Base-by-base conservation (phyloP, 305 asterid species). In the Fraxinus baroniana region DNA sequence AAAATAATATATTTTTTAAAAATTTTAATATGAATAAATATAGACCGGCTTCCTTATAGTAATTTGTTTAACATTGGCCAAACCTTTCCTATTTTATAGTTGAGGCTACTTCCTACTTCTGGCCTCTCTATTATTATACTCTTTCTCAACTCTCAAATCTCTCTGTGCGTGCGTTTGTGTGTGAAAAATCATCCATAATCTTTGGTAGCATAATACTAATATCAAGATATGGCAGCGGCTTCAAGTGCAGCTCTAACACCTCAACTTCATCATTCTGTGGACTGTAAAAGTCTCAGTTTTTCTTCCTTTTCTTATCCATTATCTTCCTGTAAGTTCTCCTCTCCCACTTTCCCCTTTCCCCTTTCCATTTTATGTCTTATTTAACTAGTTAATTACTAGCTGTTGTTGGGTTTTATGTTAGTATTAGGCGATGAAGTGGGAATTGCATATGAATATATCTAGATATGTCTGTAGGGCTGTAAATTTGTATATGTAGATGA, bases 221-320 rank as follows among this genome's bases (percentile, higher is more conserved):
- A 37, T 35, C 17, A 30, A 81, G 85, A 81, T 79, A 90, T 90
- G 91, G 88, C 90, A 70, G 66, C 87, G 73, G 84, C 90, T 73
- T 83, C 89, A 26, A 60, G 74, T 83, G 89, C 91, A 83, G 83
- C 88, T 82, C 76, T 88, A 4, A 85, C 88, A 75, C 85, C 87
- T 78, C 90, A 83, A 82, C 81, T 85, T 30, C 81, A 85, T 76
- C 74, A 26, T 10, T 24, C 35, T 10, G 13, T 26, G 12, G 74
- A 68, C 35, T n/a, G 37, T 28, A 68, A 13, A 68, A 68, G 20
- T 68, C 8, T 0, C 74, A 12, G 36, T 24, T 28, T 68, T 68
- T 82, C 86, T 66, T 84, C 87, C 13, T 83, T 87, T 77, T 74
- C 85, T 1, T 78, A 77, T 17, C 26, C 72, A 13, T 76, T 83